phyloP scores from a whole-genome alignment of 306 rosid species.

The Vicia sativa region DNA sequence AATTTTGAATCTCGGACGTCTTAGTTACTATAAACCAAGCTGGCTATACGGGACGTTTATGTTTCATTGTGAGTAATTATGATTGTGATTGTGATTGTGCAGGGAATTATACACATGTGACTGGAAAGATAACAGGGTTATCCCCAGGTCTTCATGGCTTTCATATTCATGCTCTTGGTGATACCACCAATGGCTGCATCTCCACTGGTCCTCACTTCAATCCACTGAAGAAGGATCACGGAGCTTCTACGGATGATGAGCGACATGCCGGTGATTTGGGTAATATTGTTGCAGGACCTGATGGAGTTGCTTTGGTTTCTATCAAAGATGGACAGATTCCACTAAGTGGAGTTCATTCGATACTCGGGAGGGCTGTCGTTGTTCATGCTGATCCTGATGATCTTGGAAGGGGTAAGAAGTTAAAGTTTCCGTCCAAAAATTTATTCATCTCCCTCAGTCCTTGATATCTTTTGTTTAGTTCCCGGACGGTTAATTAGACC shows the following conservation, averaged over 20 bases:
- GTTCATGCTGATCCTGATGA: slow-evolving; percentile 84
- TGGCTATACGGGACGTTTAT: not conserved
- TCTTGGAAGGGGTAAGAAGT: slow-evolving; percentile 63
- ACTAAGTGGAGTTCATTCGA: slow-evolving; percentile 62
- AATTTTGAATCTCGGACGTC: not conserved
- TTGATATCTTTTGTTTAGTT: slow-evolving; percentile 13
- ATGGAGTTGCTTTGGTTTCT: slow-evolving; percentile 78
- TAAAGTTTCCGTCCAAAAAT: too few species aligned
- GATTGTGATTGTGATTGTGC: slow-evolving; percentile 21
- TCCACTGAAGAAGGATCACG: slow-evolving; percentile 69
- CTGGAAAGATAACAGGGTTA: slow-evolving; percentile 61
- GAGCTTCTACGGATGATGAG: slow-evolving; percentile 63
- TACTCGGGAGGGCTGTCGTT: slow-evolving; percentile 68
- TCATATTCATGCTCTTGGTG: slow-evolving; percentile 65
- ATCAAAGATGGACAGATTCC: slow-evolving; percentile 63
- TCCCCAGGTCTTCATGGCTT: slow-evolving; percentile 57
- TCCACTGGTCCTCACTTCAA: slow-evolving; percentile 79
- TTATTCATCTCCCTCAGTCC: not conserved
- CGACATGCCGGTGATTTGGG: slow-evolving; percentile 92
- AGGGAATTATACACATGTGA: slow-evolving; percentile 58
- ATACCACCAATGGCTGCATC: slow-evolving; percentile 65
- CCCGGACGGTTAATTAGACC: too few species aligned
- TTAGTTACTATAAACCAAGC: not conserved
- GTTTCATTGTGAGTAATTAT: too few species aligned
- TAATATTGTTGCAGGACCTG: slow-evolving; percentile 65